Evolutionary conservation across 495 filamentous ascomycete genomes (phyloP).

Genomic region (Podospora fimiseda): DNA sequence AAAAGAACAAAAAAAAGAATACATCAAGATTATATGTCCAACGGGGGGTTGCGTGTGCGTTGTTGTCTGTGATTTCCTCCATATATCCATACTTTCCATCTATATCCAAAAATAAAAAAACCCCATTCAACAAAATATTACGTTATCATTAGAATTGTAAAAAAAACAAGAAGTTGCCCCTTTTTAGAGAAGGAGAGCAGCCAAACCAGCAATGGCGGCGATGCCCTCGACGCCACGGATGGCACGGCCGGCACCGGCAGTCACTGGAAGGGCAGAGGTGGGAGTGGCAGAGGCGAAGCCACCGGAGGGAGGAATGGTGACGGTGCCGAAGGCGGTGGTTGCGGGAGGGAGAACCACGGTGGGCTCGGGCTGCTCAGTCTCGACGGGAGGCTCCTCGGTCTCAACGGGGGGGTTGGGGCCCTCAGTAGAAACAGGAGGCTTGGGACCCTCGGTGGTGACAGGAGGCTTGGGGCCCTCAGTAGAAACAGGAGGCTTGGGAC

Average conservation of each 20-base stretch:
- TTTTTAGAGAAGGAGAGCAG: constrained; percentile 20
- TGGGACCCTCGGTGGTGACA: not conserved
- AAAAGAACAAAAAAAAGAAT: no score
- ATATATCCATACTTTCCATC: no score
- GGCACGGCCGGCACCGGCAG: constrained; percentile 20
- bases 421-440: constrained; percentile 1
- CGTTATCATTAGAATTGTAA: not conserved
- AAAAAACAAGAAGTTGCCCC: not conserved
- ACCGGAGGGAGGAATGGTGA: constrained; percentile 4
- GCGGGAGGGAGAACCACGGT: not conserved
- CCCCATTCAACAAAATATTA: not conserved
- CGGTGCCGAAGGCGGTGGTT: constrained; percentile 5
- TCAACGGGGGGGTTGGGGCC: not conserved
- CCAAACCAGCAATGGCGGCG: constrained; percentile 16
- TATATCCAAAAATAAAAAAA: no score
- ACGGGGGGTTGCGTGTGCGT: no score
- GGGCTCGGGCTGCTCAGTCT: not conserved
- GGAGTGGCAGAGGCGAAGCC: constrained; percentile 1
- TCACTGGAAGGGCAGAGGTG: constrained; percentile 9
- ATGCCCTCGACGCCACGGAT: constrained; percentile 11
- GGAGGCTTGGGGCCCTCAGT: constrained; percentile 20
- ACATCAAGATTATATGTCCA: no score
- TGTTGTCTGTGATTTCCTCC: no score
- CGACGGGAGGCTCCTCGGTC: not conserved
- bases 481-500: not conserved